Evolutionary conservation across 2,329 filamentous ascomycete species (phyloP), one percentile per base, ranked within the genome.

Genomic region (Penicillium sp.): DNA sequence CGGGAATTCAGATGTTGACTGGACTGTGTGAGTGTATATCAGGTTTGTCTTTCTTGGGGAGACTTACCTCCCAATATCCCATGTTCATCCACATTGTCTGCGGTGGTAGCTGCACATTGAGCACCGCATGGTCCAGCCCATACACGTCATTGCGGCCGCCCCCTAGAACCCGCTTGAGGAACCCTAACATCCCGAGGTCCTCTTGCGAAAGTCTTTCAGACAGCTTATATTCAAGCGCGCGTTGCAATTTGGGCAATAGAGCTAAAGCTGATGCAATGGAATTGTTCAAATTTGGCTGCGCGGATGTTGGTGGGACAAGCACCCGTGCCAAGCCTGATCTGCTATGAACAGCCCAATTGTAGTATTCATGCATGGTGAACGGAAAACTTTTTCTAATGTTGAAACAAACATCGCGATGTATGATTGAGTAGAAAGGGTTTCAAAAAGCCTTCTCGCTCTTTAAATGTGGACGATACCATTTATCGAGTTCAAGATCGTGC

Each of bases 81-180:
- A 85, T 77, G 51, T 84, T 85, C 81, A 85, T 85, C 81, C 82
- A 85, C 81, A 84, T 81, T n/a, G 74, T 75, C 5, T 65, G 60
- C 2, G 76, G 69, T 1, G 77, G 76, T 1, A 79, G 63, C 16
- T 73, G 67, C 21, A 81, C 56, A 59, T 84, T 82, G 45, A 84
- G 74, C 54, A 80, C 76, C 56, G 80, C 82, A 71, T 84, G 82
- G 16, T 80, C 78, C 6, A 84, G 68, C 1, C 77, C 76, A 57
- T 84, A 84, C 13, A 70, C 50, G 18, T 39, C 18, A 39, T 57
- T 31, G 7, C 55, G 50, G 16, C 52, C 46, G 6, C 49, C 47
- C 15, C 42, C 42, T 29, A 65, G 18, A 10, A 52, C 12, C 23
- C 49, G 38, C 39, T 52, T 52, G 26, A 60, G 23, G 9, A 59